Conservation (phyloP, 2,329 filamentous ascomycete species). For the Aureobasidium sp. region DNA sequence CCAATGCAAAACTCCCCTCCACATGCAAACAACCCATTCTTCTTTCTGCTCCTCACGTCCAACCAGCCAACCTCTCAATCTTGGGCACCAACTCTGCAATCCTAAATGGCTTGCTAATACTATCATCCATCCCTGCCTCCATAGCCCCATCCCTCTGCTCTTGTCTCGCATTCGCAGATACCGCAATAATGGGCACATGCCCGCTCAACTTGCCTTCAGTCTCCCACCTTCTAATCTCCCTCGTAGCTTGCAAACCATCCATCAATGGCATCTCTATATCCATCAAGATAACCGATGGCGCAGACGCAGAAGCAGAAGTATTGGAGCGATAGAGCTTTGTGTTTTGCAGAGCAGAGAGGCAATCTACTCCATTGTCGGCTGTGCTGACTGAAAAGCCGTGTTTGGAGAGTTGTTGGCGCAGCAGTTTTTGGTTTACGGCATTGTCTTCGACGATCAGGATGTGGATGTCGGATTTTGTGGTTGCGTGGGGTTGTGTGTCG, state of each 20-base stretch:
- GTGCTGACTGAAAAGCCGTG: constrained; percentile 32
- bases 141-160: constrained; percentile 68
- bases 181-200: constrained; percentile 70
- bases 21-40: not conserved
- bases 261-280: constrained; percentile 67
- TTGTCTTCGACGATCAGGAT: constrained; percentile 32
- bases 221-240: constrained; percentile 62
- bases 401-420: constrained; percentile 32
- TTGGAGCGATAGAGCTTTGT: constrained; percentile 17
- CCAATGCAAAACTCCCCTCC: not conserved
- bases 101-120: constrained; percentile 18
- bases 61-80: constrained; percentile 6
- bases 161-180: constrained; percentile 68
- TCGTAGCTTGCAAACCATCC: constrained; percentile 66
- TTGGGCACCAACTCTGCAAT: constrained; percentile 14
- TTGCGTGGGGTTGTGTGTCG: not conserved
- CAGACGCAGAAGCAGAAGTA: not conserved
- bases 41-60: not conserved
- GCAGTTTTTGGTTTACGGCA: constrained; percentile 35
- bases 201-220: constrained; percentile 52
- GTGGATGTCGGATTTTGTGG: not conserved
- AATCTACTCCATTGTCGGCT: constrained; percentile 34
- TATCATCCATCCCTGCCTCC: constrained; percentile 57
- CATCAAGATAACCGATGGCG: constrained; percentile 54
- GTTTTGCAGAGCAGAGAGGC: constrained; percentile 28